phyloP scores from a whole-genome alignment of 129 eudicot species.

The Flaveria robusta region DNA sequence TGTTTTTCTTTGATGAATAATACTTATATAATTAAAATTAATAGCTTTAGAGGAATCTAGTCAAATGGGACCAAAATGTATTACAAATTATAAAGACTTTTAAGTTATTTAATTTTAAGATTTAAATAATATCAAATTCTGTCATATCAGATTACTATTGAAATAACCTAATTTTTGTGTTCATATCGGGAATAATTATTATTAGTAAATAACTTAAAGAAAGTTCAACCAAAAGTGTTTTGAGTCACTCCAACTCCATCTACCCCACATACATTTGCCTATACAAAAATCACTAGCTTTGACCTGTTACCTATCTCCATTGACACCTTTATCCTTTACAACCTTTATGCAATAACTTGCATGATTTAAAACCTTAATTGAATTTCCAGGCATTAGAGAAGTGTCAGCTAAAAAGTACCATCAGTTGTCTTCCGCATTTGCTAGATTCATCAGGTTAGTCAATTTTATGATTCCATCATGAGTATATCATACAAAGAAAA shows the following conservation, averaged over 20 bases:
- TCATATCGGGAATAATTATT: no score
- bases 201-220: no score
- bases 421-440: constrained; percentile 65
- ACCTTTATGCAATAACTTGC: background rate
- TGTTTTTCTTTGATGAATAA: background rate
- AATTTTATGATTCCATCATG: background rate
- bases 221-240: no score
- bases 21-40: no score
- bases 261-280: background rate
- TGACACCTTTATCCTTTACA: background rate
- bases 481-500: background rate
- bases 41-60: no score
- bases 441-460: constrained; percentile 71
- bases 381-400: constrained; percentile 67
- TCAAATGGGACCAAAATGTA: no score
- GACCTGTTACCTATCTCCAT: background rate
- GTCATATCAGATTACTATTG: no score
- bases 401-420: constrained; percentile 72
- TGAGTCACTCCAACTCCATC: no score
- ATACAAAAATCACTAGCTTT: background rate
- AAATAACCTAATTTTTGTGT: no score
- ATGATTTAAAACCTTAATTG: background rate
- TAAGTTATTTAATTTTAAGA: no score
- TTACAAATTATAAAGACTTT: no score
- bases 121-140: no score